Evolutionary conservation across 768 basidiomycete species (phyloP).

Genomic region (Lactarius sp.): DNA sequence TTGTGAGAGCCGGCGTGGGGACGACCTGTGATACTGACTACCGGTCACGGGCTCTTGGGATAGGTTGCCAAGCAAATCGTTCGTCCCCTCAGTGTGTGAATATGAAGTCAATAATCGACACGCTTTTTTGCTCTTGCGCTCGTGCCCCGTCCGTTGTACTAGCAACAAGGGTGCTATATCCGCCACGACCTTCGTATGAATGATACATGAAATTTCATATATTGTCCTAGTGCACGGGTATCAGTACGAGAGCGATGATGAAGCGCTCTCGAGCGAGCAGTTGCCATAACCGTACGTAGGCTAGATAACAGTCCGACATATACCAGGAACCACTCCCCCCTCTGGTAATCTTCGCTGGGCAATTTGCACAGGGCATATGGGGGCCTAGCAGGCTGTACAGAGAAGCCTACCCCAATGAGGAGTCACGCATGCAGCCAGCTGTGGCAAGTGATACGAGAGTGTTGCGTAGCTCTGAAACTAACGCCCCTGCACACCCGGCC

Average conservation of each 20-base stretch:
- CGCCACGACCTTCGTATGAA: not conserved
- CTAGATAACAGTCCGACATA: slow-evolving; percentile 1
- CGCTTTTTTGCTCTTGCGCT: not conserved
- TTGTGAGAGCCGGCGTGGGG: not conserved
- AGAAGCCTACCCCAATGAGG: not conserved
- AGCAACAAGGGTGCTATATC: not conserved
- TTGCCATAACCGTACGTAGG: not conserved
- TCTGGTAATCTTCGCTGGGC: not conserved
- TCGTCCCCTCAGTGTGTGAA: not conserved
- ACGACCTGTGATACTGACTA: not conserved
- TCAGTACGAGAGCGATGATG: not conserved
- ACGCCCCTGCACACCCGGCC: not conserved
- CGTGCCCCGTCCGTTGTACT: not conserved
- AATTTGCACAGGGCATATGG: not conserved
- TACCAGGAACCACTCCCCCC: not conserved
- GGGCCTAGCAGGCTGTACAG: not conserved
- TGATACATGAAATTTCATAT: not conserved
- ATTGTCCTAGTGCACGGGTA: not conserved
- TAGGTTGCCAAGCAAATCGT: not conserved
- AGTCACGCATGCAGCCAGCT: not conserved
- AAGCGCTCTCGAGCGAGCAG: not conserved
- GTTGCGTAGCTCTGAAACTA: not conserved
- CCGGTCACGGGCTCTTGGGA: not conserved
- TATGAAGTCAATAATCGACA: not conserved
- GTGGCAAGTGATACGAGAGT: not conserved